phyloP scores from a whole-genome alignment of 345 rosid species.

The Brassica nigra region DNA sequence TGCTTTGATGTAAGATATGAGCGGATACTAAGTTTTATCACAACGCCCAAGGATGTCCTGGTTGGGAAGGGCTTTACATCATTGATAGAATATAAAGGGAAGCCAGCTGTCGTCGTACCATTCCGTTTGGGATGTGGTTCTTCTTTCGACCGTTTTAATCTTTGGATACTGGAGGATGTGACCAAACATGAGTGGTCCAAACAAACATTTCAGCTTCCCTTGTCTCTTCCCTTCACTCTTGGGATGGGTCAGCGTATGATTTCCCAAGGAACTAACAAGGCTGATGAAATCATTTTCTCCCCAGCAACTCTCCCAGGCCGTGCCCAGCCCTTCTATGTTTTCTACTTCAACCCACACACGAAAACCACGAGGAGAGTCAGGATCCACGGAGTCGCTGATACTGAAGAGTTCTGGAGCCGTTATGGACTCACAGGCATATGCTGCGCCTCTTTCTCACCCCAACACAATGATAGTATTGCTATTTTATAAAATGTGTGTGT shows the following conservation, averaged over 20 bases:
- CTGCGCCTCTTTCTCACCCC: background rate
- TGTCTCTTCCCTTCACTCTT: background rate
- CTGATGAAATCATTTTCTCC: no score
- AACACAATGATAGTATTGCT: background rate
- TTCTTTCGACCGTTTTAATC: background rate
- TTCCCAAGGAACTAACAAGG: background rate
- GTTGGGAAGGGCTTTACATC: background rate
- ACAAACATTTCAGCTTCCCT: background rate
- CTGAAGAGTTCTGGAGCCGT: background rate
- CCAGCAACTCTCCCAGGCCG: no score
- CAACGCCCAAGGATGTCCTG: background rate
- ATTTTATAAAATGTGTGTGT: background rate
- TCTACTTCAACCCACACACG: background rate
- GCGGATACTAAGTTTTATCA: background rate
- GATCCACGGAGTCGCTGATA: background rate
- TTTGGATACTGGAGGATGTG: background rate
- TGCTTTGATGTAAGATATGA: no score
- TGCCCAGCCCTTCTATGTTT: no score
- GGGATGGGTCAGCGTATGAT: background rate
- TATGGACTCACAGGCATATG: background rate
- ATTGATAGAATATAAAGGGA: background rate
- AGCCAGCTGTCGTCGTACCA: background rate
- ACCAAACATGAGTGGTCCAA: background rate
- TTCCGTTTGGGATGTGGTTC: background rate
- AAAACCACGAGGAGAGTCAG: background rate